Percentiles rank a stretch among this genome's conserved stretches.
Evolutionary conservation across 495 filamentous ascomycete genomes (phyloP).

Genomic region (Astrothelium subdiscretum): DNA sequence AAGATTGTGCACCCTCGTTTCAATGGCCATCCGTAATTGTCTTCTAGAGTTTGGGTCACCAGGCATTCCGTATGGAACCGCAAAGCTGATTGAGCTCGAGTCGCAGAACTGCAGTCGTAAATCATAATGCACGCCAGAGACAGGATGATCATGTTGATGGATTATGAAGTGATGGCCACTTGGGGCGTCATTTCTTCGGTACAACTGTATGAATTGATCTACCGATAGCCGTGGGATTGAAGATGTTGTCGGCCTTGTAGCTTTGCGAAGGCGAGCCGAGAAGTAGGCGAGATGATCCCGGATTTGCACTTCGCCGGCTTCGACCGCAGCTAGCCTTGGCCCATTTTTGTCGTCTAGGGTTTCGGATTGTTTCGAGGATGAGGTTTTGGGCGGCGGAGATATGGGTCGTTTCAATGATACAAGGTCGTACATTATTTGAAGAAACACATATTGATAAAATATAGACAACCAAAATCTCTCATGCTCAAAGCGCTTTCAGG

Average conservation of each 20-base stretch:
- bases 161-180: constrained; percentile 51
- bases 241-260: constrained; percentile 15
- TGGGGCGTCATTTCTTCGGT: constrained; percentile 36
- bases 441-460: too few relatives aligned
- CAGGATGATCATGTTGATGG: constrained; percentile 59
- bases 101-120: constrained; percentile 54
- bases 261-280: constrained; percentile 30
- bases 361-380: not conserved
- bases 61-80: constrained; percentile 55
- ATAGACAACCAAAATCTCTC: too few relatives aligned
- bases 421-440: too few relatives aligned
- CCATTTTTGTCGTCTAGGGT: not conserved
- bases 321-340: constrained; percentile 37
- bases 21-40: constrained; percentile 50
- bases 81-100: constrained; percentile 51
- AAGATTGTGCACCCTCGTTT: constrained; percentile 54
- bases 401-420: not conserved
- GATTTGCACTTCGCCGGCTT: constrained; percentile 43
- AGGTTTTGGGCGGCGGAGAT: not conserved
- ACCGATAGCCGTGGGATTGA: constrained; percentile 32
- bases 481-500: too few relatives aligned
- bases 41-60: constrained; percentile 49
- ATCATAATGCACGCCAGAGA: constrained; percentile 44
- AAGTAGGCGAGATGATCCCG: constrained; percentile 44
- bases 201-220: constrained; percentile 39